Percentiles rank a stretch among this genome's conserved stretches.
Evolutionary conservation across 371 early-diverging fungal species (phyloP).

Genomic region (Apophysomyces trapeziformis): DNA sequence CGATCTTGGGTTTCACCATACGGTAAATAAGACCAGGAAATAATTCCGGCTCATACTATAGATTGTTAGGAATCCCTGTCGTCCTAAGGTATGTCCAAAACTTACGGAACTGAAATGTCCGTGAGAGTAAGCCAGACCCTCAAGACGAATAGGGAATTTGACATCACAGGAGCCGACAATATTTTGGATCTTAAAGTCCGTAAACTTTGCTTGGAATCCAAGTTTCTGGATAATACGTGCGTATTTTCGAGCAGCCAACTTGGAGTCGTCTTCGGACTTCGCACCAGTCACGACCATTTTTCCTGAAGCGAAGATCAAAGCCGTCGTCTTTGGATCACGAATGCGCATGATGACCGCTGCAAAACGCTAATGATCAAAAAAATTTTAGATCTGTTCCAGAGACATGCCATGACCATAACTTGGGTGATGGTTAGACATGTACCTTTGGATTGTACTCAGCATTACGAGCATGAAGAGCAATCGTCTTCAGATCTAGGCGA

Average conservation of each 20-base stretch:
- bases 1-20: slow-evolving; percentile 99
- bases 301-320: slow-evolving; percentile 99
- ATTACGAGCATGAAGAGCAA: slow-evolving; percentile 99
- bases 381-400: slow-evolving; percentile 19
- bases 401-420: slow-evolving; percentile 11
- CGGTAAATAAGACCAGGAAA: slow-evolving; percentile 99
- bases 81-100: slow-evolving; percentile 11
- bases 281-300: slow-evolving; percentile 99
- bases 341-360: slow-evolving; percentile 99
- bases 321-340: slow-evolving; percentile 99
- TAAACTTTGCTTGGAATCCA: slow-evolving; percentile 98
- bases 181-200: slow-evolving; percentile 99
- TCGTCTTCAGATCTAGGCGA: slow-evolving; percentile 98
- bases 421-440: slow-evolving; percentile 23
- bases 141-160: slow-evolving; percentile 99
- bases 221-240: slow-evolving; percentile 99
- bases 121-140: slow-evolving; percentile 99
- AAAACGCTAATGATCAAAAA: slow-evolving; percentile 85
- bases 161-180: slow-evolving; percentile 99
- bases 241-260: slow-evolving; percentile 99
- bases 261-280: slow-evolving; percentile 96
- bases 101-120: slow-evolving; percentile 96
- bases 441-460: slow-evolving; percentile 99
- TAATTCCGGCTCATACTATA: slow-evolving; percentile 99
- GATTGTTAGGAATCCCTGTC: not conserved